Evolutionary conservation across 2,329 filamentous ascomycete genomes (phyloP).

Genomic region (Beauveria asiatica): DNA sequence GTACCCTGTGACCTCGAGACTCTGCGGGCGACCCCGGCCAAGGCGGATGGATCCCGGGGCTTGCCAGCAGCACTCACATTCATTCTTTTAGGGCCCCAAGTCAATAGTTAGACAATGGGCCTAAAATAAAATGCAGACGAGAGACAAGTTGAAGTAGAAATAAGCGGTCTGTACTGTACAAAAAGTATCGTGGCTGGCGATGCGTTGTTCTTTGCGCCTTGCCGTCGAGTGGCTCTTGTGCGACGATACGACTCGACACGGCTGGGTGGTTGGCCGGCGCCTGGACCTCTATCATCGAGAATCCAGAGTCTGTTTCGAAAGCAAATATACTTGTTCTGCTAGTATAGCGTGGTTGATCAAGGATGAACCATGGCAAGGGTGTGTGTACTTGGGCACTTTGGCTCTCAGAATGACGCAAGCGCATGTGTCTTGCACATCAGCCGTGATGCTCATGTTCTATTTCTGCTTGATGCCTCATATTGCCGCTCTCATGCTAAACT

Average conservation of each 20-base stretch:
- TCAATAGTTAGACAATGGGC: background rate
- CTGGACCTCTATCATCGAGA: background rate
- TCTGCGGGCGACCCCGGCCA: background rate
- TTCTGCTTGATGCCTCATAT: background rate
- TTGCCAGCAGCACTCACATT: background rate
- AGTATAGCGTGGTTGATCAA: too few relatives aligned
- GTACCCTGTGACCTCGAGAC: background rate
- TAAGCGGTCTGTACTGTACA: background rate
- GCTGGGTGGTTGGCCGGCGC: background rate
- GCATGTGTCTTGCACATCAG: too few relatives aligned
- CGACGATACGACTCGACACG: background rate
- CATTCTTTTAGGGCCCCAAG: background rate
- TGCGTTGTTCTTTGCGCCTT: constrained; percentile 4
- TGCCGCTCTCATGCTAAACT: background rate
- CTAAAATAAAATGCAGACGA: background rate
- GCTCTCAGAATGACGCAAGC: too few relatives aligned
- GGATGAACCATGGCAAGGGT: too few relatives aligned
- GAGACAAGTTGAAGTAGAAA: background rate
- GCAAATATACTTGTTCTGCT: too few relatives aligned
- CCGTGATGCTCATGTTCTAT: background rate
- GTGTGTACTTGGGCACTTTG: too few relatives aligned
- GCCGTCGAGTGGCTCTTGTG: background rate
- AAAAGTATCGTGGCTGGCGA: background rate
- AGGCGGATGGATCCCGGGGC: background rate
- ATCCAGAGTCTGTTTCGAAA: too few relatives aligned